Evolutionary conservation across 2,329 filamentous ascomycete genomes (phyloP).

Genomic region (Pseudopithomyces chartarum): DNA sequence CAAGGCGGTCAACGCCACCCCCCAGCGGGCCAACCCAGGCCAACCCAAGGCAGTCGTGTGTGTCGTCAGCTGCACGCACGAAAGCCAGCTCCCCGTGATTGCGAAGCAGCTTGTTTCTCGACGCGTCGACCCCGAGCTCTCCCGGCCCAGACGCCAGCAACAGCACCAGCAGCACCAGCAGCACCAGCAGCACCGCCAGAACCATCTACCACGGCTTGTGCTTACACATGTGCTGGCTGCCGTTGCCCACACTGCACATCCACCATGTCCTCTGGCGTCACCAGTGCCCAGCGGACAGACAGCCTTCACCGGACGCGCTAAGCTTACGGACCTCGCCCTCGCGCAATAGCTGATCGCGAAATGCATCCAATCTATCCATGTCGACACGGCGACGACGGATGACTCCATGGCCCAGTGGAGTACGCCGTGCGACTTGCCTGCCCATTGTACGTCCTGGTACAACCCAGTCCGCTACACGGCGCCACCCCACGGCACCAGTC

Average conservation of each 20-base stretch:
- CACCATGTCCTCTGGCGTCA: background rate
- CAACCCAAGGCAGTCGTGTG: background rate
- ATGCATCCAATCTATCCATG: background rate
- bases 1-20: background rate
- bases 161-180: too few species aligned
- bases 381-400: background rate
- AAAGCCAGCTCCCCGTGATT: background rate
- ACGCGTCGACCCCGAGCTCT: too few species aligned
- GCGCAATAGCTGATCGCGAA: background rate
- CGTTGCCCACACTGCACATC: background rate
- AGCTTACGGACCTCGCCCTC: background rate
- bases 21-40: too few species aligned
- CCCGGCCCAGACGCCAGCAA: too few species aligned
- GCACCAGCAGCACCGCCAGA: background rate
- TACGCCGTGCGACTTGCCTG: background rate
- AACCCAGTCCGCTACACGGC: background rate
- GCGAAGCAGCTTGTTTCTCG: background rate
- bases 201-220: background rate
- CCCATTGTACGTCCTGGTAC: background rate
- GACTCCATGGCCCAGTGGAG: background rate
- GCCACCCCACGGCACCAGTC: too few species aligned
- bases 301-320: background rate
- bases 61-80: slow-evolving; percentile 5
- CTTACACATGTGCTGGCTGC: slow-evolving; percentile 2
- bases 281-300: background rate